Evolutionary conservation across 2,329 filamentous ascomycete species (phyloP).

Genomic region (Cytospora schulzeri): DNA sequence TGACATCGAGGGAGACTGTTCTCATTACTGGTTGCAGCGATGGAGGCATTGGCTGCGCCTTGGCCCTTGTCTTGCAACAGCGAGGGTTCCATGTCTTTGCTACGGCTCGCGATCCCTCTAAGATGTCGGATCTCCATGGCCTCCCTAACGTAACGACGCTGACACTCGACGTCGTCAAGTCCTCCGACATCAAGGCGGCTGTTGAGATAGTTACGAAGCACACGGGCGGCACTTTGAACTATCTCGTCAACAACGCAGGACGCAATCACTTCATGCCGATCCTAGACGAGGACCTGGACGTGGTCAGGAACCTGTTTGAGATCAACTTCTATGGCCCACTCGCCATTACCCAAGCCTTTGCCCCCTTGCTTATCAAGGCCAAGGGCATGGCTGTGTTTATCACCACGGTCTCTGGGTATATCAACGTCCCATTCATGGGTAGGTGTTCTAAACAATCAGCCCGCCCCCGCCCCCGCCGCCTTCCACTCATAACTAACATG

Average conservation of each 20-base stretch:
- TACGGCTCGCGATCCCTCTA: conserved; percentile 33
- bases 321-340: conserved; percentile 38
- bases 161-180: conserved; percentile 32
- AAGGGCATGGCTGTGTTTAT: conserved; percentile 36
- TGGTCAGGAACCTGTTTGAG: conserved; percentile 33
- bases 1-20: conserved; percentile 32
- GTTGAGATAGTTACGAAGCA: conserved; percentile 30
- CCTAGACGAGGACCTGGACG: conserved; percentile 32
- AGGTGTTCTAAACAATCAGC: not conserved
- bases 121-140: conserved; percentile 30
- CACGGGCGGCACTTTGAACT: conserved; percentile 32
- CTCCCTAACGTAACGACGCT: conserved; percentile 33
- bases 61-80: conserved; percentile 32
- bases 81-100: conserved; percentile 34
- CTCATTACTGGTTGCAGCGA: conserved; percentile 37
- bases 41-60: conserved; percentile 34
- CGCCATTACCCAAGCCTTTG: conserved; percentile 34
- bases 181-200: conserved; percentile 30
- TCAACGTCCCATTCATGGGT: conserved; percentile 35
- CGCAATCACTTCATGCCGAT: conserved; percentile 36
- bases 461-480: too few relatives aligned
- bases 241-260: conserved; percentile 34
- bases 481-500: not conserved
- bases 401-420: conserved; percentile 31
- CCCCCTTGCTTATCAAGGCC: conserved; percentile 34